Percentiles rank a stretch among this genome's conserved stretches.
Evolutionary conservation across 2,329 filamentous ascomycete genomes (phyloP).

Genomic region (Westerdykella sp.): DNA sequence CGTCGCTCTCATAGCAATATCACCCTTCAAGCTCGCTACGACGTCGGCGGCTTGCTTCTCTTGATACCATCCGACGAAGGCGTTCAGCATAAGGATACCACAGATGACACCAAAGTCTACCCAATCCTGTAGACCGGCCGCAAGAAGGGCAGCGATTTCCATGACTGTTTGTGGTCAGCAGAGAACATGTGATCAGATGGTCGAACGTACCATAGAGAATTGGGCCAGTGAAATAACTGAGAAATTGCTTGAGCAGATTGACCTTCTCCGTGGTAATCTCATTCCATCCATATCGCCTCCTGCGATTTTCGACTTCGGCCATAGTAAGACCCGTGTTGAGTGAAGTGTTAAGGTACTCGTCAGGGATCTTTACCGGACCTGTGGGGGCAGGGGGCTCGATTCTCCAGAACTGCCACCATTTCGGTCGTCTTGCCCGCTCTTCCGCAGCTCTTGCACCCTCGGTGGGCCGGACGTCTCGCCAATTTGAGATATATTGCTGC

Average conservation of each 20-base stretch:
- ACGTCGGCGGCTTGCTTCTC: slow-evolving; percentile 76
- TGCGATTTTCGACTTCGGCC: slow-evolving; percentile 56
- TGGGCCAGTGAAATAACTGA: slow-evolving; percentile 68
- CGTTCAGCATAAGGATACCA: slow-evolving; percentile 69
- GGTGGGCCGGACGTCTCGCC: slow-evolving; percentile 50
- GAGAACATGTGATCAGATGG: neutral
- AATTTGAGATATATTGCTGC: slow-evolving; percentile 62
- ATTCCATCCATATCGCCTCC: slow-evolving; percentile 64
- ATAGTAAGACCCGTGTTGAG: slow-evolving; percentile 57
- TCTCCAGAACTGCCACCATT: slow-evolving; percentile 55
- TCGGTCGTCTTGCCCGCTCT: slow-evolving; percentile 45
- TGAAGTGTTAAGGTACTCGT: slow-evolving; percentile 61
- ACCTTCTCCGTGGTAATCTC: slow-evolving; percentile 68
- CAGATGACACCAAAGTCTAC: slow-evolving; percentile 72
- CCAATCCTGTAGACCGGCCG: slow-evolving; percentile 69
- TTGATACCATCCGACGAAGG: slow-evolving; percentile 72
- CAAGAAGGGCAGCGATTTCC: slow-evolving; percentile 68
- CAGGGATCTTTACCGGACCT: slow-evolving; percentile 46
- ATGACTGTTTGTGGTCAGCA: slow-evolving; percentile 50
- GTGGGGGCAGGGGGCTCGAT: slow-evolving; percentile 17
- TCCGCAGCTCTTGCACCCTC: slow-evolving; percentile 33
- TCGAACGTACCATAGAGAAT: slow-evolving; percentile 63
- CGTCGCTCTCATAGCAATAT: slow-evolving; percentile 68
- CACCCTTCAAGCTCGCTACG: slow-evolving; percentile 67
- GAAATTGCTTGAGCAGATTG: slow-evolving; percentile 68